Evolutionary conservation across 148 eudicot species (phyloP).

Genomic region (Arctostaphylos glauca): DNA sequence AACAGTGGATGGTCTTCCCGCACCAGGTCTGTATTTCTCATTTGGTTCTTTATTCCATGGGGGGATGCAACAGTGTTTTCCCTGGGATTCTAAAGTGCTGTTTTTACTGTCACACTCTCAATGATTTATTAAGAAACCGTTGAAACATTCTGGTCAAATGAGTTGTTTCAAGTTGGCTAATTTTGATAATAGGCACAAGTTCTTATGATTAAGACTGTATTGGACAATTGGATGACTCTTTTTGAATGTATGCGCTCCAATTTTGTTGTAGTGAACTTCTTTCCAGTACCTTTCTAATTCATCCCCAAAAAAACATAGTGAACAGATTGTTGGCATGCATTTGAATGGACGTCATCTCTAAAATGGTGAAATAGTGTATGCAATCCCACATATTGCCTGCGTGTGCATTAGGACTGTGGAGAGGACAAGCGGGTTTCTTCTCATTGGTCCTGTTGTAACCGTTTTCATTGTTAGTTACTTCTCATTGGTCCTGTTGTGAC

Average conservation of each 20-base stretch:
- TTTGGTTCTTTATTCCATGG: not conserved
- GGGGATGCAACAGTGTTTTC: not conserved
- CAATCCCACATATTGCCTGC: not conserved
- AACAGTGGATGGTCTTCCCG: slow-evolving; percentile 99
- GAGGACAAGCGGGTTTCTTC: slow-evolving; percentile 5
- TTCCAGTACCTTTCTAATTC: not conserved
- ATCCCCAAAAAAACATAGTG: not conserved
- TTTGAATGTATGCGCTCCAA: not conserved
- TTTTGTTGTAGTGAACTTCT: not conserved
- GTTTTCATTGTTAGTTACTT: not conserved
- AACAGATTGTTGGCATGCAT: not conserved
- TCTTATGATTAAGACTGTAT: not conserved
- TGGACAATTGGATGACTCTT: not conserved
- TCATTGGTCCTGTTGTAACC: not conserved
- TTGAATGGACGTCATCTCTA: not conserved
- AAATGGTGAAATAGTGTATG: not conserved
- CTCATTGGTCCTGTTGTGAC: not conserved
- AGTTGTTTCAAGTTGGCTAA: not conserved
- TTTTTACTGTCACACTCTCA: not conserved
- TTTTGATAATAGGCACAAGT: not conserved
- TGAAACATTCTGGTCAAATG: not conserved
- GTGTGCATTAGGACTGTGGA: not conserved
- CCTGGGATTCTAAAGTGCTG: not conserved
- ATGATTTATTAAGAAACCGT: not conserved
- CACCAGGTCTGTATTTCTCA: slow-evolving; percentile 58